These are phyloP conservation scores for Coleophoma cylindrospora DNA, from an alignment of 2,329 filamentous ascomycete genomes.

Conservation along the genomic window DNA sequence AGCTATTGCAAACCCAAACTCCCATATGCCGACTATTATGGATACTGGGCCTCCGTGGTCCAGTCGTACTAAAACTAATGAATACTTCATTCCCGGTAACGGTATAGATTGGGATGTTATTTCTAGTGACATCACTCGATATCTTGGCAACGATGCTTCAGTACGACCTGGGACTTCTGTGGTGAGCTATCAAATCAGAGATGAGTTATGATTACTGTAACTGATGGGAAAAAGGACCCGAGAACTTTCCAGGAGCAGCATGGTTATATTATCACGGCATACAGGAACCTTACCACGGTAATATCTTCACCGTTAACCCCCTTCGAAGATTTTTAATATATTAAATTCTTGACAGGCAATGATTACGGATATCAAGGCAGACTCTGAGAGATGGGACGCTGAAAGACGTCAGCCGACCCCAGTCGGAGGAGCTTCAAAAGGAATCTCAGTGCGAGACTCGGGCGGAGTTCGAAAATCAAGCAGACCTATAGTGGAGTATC, in stretches of 20 bases:
- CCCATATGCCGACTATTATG: too few relatives aligned
- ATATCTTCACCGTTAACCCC: conserved; percentile 17
- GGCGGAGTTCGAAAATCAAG: conserved; percentile 28
- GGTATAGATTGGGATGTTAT: conserved; percentile 82
- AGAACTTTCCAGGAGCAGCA: conserved; percentile 55
- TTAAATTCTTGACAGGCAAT: conserved; percentile 36
- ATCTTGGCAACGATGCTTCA: conserved; percentile 76
- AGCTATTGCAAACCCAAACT: too few relatives aligned
- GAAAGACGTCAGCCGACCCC: conserved; percentile 21
- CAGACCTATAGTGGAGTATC: conserved; percentile 28
- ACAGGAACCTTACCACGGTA: conserved; percentile 74
- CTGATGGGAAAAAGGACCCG: conserved; percentile 37
- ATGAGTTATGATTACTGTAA: too few relatives aligned
- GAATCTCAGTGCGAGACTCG: conserved; percentile 26
- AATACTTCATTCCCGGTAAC: conserved; percentile 76
- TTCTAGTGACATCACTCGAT: conserved; percentile 78
- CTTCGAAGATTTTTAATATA: conserved; percentile 10
- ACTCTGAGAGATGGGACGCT: conserved; percentile 43
- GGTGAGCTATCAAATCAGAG: conserved; percentile 41
- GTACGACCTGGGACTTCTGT: conserved; percentile 71
- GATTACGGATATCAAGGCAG: conserved; percentile 48
- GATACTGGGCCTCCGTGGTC: too few relatives aligned
- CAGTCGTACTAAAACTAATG: conserved; percentile 45
- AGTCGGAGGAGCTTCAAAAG: conserved; percentile 25
- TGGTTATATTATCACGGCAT: conserved; percentile 75